Evolutionary conservation across 2,329 filamentous ascomycete species (phyloP).

Genomic region (Aphanoascus verrucosus): DNA sequence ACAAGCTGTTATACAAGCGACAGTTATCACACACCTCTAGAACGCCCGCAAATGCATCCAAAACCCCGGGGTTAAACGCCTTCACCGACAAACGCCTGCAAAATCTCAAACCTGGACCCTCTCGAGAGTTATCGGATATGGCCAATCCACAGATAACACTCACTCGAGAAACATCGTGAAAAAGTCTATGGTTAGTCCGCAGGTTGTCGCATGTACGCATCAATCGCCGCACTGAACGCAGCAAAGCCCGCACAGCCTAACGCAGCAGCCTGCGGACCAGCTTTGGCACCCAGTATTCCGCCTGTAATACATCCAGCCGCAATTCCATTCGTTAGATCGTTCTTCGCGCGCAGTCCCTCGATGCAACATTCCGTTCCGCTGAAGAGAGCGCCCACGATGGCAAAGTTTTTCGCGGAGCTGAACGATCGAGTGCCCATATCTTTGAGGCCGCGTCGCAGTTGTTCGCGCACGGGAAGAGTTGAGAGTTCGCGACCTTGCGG

Average conservation of each 20-base stretch:
- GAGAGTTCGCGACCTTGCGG: conserved; percentile 45
- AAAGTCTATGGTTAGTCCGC: conserved; percentile 36
- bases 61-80: neutral
- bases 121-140: neutral
- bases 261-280: conserved; percentile 77
- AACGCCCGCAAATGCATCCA: conserved; percentile 15
- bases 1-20: conserved; percentile 1
- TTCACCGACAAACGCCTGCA: neutral
- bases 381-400: conserved; percentile 83
- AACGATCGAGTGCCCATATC: conserved; percentile 85
- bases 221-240: conserved; percentile 82
- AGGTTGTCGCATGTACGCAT: conserved; percentile 78
- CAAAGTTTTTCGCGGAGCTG: conserved; percentile 87
- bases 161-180: neutral
- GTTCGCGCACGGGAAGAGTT: conserved; percentile 67
- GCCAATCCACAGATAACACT: conserved; percentile 23
- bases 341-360: conserved; percentile 81
- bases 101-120: neutral
- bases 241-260: conserved; percentile 89
- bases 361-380: conserved; percentile 91
- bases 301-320: conserved; percentile 84
- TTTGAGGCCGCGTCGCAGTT: conserved; percentile 75
- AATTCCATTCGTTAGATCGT: conserved; percentile 81
- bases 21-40: neutral
- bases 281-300: conserved; percentile 73